Conservation (phyloP, 768 basidiomycete genomes). For the Pleurotus giganteus region DNA sequence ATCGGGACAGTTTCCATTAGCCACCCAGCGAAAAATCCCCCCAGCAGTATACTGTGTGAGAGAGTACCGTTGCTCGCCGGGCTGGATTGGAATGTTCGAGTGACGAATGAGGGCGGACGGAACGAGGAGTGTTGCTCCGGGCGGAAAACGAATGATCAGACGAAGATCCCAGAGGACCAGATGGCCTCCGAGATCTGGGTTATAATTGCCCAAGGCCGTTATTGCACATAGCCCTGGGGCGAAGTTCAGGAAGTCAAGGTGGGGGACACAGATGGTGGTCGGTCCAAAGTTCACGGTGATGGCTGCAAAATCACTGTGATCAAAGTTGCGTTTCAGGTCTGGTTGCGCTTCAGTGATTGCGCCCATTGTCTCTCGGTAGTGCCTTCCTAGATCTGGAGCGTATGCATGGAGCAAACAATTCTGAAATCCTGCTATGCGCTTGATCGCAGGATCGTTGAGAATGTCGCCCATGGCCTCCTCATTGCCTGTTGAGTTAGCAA, state of each 20-base stretch:
- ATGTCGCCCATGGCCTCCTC: background rate
- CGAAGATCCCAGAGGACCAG: constrained; percentile 18
- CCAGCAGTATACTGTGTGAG: constrained; percentile 22
- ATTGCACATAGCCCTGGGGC: constrained; percentile 13
- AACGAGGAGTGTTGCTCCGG: constrained; percentile 18
- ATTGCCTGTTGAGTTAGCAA: background rate
- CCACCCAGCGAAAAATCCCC: constrained; percentile 20
- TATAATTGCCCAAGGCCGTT: constrained; percentile 13
- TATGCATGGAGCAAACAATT: background rate
- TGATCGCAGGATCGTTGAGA: background rate
- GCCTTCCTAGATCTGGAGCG: background rate
- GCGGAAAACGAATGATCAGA: constrained; percentile 18
- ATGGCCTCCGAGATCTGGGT: constrained; percentile 17
- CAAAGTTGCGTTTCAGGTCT: constrained; percentile 8
- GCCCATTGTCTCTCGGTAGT: background rate
- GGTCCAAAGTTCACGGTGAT: constrained; percentile 12
- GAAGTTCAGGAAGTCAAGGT: constrained; percentile 11
- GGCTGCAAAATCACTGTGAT: background rate
- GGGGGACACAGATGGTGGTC: background rate
- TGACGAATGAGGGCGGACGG: constrained; percentile 19
- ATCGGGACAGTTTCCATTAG: constrained; percentile 14
- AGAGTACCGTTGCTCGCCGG: constrained; percentile 13
- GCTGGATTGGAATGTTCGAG: constrained; percentile 10
- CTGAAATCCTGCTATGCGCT: background rate
- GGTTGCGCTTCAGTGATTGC: background rate